Conservation (phyloP, 2,329 filamentous ascomycete species). For the Ceratocystiopsis sp. region DNA sequence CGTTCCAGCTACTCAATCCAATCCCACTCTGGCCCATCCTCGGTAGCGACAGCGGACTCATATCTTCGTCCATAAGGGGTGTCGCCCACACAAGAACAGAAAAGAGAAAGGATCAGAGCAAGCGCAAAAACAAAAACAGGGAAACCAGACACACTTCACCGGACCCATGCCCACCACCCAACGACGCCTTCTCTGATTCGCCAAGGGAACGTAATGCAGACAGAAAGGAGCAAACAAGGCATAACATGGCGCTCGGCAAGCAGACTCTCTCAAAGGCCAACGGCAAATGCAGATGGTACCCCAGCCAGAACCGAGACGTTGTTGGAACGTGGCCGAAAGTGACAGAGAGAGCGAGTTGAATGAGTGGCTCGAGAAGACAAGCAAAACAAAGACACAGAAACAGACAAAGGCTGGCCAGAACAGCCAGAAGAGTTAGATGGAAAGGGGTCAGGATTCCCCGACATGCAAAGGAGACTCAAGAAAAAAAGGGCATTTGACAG, state of each 20-base stretch:
- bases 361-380: not conserved
- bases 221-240: not conserved
- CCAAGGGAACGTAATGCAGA: not conserved
- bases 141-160: slow-evolving; percentile 7
- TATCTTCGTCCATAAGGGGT: slow-evolving; percentile 60
- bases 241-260: not conserved
- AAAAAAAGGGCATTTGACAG: slow-evolving; percentile 1
- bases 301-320: not conserved
- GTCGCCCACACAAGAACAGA: slow-evolving; percentile 1
- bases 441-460: slow-evolving; percentile 2
- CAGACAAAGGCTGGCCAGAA: not conserved
- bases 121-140: slow-evolving; percentile 7
- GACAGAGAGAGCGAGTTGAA: slow-evolving; percentile 1
- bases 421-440: slow-evolving; percentile 2
- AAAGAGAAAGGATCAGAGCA: slow-evolving; percentile 16
- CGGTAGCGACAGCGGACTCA: slow-evolving; percentile 48
- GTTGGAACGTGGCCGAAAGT: not conserved
- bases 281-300: not conserved
- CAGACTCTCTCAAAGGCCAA: slow-evolving; percentile 5
- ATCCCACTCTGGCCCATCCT: too few relatives aligned
- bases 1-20: not conserved
- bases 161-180: too few relatives aligned
- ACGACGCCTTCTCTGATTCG: slow-evolving; percentile 7
- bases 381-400: not conserved
- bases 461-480: slow-evolving; percentile 2